Base-by-base conservation (phyloP, 73 alveolate species). In the Symbiodinium natans region DNA sequence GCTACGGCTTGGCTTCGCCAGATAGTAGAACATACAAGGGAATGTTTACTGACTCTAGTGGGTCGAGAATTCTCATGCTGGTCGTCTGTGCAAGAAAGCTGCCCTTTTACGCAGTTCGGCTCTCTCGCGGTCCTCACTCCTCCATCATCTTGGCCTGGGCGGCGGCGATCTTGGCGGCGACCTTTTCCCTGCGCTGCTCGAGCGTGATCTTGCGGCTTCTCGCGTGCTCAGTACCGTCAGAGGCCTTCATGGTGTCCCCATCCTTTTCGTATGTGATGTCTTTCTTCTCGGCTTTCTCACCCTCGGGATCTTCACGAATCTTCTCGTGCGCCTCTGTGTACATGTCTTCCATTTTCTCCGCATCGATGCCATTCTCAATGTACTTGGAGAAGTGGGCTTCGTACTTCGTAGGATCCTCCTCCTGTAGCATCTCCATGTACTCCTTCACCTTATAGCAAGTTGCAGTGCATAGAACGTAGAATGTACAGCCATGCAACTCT, bases 121-220 rank as follows among this genome's bases (percentile, higher is more conserved):
- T n/a, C n/a, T n/a, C n/a, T 29, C 71, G 71, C 71, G 23, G 15
- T 52, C 71, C 23, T 52, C 98, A 99, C 99, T 92, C 98, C n/a
- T 71, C 98, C 98, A 92, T 92, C 98, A 92, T 74, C 98, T 92
- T 92, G 33, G 98, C 98, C 82, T 92, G 98, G 75, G 98, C 98
- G 17, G 88, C 90, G 31, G 98, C 98, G 42, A 92, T 92, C 59
- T 92, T 92, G 33, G 98, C 98, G 31, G 40, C 31, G 42, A 92
- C 98, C 98, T 92, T 92, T 39, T 41, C 98, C 59, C 59, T n/a
- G 38, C 98, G 90, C 98, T 92, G 90, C 83, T 92, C 59, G 40
- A 92, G 56, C 31, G 98, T 74, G 59, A 92, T 74, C 59, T 92
- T 92, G 59, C 52, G 98, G 68, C 90, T 68, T 34, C 92, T 39